phyloP scores from a whole-genome alignment of 1,284 basidiomycete species.

The Sporisorium scitamineum region DNA sequence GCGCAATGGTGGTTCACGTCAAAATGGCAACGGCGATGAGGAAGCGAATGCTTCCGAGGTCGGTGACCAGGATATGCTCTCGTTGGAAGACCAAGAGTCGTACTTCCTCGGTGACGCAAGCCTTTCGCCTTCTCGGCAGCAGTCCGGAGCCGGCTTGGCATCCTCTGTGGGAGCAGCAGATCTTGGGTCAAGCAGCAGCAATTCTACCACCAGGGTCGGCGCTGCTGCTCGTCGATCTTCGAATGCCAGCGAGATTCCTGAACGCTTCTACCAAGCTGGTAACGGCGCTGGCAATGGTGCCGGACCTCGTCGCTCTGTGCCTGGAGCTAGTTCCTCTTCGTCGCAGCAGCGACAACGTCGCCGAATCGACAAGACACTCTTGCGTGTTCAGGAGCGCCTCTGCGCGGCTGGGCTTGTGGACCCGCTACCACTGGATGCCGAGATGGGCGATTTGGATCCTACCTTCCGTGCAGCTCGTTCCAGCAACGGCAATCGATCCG shows the following conservation, averaged over 20 bases:
- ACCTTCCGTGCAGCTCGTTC: constrained; percentile 13
- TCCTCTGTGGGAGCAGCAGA: constrained; percentile 24
- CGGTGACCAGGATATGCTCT: constrained; percentile 45
- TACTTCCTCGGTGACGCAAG: constrained; percentile 44
- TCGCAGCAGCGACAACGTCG: constrained; percentile 26
- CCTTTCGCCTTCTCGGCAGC: constrained; percentile 23
- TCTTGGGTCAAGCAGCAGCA: constrained; percentile 1
- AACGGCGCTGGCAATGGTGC: not conserved
- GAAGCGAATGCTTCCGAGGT: constrained; percentile 1
- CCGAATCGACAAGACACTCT: constrained; percentile 58
- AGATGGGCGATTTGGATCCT: constrained; percentile 63
- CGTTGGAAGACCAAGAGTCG: constrained; percentile 45
- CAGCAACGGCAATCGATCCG: constrained; percentile 11
- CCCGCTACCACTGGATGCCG: constrained; percentile 59
- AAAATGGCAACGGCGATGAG: constrained; percentile 9
- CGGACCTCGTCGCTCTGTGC: constrained; percentile 7
- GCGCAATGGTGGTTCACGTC: constrained; percentile 10
- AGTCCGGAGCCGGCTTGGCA: constrained; percentile 9
- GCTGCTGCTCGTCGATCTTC: constrained; percentile 20
- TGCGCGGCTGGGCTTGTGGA: constrained; percentile 61
- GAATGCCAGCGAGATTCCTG: constrained; percentile 24
- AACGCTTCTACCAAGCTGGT: constrained; percentile 37
- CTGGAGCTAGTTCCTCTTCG: not conserved
- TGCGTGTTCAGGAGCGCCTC: constrained; percentile 59
- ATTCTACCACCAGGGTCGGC: constrained; percentile 6